These are phyloP conservation scores for Cucurbita argyrosperma DNA, from an alignment of 306 rosid genomes.

Conservation along the genomic window DNA sequence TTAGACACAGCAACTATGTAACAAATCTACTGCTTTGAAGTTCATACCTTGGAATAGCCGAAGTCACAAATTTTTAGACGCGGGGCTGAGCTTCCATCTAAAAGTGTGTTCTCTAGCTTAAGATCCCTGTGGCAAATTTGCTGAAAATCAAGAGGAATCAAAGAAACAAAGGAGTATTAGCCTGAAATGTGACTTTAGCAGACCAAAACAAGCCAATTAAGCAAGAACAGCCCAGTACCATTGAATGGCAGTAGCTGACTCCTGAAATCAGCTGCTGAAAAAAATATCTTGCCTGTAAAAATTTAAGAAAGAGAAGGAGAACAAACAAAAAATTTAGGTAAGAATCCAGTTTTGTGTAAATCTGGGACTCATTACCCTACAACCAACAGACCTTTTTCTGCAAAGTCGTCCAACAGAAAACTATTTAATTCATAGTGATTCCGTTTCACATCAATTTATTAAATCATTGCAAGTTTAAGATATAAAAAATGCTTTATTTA, in stretches of 20 bases:
- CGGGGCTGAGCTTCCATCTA: slow-evolving; percentile 90
- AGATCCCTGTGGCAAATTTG: slow-evolving; percentile 98
- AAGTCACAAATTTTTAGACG: slow-evolving; percentile 90
- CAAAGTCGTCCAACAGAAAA: not conserved
- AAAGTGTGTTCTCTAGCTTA: slow-evolving; percentile 91
- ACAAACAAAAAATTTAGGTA: not conserved
- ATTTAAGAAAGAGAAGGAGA: not conserved
- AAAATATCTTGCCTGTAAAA: slow-evolving; percentile 67
- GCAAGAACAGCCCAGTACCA: slow-evolving; percentile 36
- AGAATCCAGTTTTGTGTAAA: not conserved
- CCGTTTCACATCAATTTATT: not conserved
- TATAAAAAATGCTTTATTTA: not conserved
- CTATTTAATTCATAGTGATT: not conserved
- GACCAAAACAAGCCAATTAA: not conserved
- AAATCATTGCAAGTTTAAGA: not conserved
- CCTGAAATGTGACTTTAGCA: not conserved
- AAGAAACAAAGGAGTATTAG: not conserved
- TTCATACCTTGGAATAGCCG: slow-evolving; percentile 80
- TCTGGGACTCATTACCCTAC: not conserved
- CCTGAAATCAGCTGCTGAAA: slow-evolving; percentile 94
- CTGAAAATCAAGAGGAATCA: slow-evolving; percentile 20
- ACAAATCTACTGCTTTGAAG: not conserved
- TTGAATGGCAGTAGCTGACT: slow-evolving; percentile 88
- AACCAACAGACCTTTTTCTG: not conserved
- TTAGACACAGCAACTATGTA: not conserved